These are phyloP conservation scores for Diaporthe sp. DNA, from an alignment of 2,329 filamentous ascomycete genomes.

Conservation along the genomic window DNA sequence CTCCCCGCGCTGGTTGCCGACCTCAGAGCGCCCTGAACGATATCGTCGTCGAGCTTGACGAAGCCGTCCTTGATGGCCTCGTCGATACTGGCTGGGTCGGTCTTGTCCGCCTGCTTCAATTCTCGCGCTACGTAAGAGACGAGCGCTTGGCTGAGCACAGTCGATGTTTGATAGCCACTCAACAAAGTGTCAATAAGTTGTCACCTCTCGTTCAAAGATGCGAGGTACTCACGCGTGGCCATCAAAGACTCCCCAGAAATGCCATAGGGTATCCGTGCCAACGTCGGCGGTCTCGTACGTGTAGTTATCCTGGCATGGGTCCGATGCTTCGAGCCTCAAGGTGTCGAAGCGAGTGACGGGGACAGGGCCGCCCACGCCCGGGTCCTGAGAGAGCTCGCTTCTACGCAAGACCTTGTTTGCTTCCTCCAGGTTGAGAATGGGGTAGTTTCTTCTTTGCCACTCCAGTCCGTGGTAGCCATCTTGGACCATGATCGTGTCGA, in stretches of 20 bases:
- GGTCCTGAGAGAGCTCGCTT: neutral
- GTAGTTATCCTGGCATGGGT: conserved; percentile 51
- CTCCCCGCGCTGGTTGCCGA: conserved; percentile 48
- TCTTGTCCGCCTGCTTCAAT: conserved; percentile 44
- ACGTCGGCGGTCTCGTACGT: conserved; percentile 47
- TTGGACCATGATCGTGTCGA: conserved; percentile 1
- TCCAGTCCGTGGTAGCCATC: conserved; percentile 18
- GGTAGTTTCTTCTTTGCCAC: conserved; percentile 24
- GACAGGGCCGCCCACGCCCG: neutral
- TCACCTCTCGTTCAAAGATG: neutral
- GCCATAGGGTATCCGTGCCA: conserved; percentile 47
- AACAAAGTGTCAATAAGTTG: neutral
- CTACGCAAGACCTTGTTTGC: conserved; percentile 20
- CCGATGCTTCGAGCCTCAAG: conserved; percentile 10
- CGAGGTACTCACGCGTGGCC: conserved; percentile 59
- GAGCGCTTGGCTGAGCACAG: conserved; percentile 55
- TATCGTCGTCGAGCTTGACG: conserved; percentile 68
- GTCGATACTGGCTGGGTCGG: conserved; percentile 63
- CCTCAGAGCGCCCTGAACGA: conserved; percentile 56
- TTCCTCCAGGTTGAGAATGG: conserved; percentile 3
- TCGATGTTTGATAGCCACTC: conserved; percentile 58
- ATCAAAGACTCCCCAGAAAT: conserved; percentile 60
- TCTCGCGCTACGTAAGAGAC: conserved; percentile 57
- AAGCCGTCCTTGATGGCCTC: conserved; percentile 71
- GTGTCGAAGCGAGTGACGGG: neutral